Percentiles rank a stretch among this genome's conserved stretches.
These are phyloP conservation scores for Excoecaria agallocha DNA, from an alignment of 345 rosid species.

Conservation along the genomic window DNA sequence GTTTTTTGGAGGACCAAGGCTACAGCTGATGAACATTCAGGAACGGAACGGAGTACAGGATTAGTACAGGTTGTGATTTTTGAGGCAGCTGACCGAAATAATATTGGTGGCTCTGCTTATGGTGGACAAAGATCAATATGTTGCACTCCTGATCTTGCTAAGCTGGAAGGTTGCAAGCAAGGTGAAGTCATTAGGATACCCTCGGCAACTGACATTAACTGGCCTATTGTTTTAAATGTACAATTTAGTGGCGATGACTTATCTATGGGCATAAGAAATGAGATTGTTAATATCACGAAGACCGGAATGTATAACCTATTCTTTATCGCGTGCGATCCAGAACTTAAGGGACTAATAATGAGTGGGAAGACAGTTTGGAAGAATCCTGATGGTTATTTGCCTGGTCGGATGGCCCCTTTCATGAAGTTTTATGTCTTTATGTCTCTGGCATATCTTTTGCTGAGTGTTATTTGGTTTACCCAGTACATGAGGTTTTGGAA, in stretches of 20 bases:
- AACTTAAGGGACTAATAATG: conserved; percentile 69
- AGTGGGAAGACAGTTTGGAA: conserved; percentile 95
- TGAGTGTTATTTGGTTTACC: conserved; percentile 67
- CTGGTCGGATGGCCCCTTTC: conserved; percentile 96
- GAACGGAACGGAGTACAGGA: conserved; percentile 46
- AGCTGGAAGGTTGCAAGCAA: conserved; percentile 91
- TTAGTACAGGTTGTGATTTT: conserved; percentile 80
- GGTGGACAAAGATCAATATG: conserved; percentile 98
- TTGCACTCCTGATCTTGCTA: conserved; percentile 94
- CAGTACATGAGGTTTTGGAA: conserved; percentile 78
- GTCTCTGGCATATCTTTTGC: conserved; percentile 68
- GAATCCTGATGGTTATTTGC: conserved; percentile 87
- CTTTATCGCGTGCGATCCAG: conserved; percentile 84
- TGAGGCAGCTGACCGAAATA: conserved; percentile 90
- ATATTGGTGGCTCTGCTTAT: conserved; percentile 96
- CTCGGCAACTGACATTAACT: conserved; percentile 56
- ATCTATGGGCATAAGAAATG: conserved; percentile 41
- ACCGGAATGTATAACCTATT: conserved; percentile 94
- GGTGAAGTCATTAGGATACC: conserved; percentile 90
- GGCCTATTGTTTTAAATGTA: conserved; percentile 74
- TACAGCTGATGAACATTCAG: conserved; percentile 44
- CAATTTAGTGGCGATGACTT: conserved; percentile 52
- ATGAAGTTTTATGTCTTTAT: conserved; percentile 73
- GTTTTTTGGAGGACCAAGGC: conserved; percentile 65
- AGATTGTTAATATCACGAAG: conserved; percentile 47